Evolutionary conservation across 805 yeast species (phyloP).

Genomic region (Spathaspora girioi): DNA sequence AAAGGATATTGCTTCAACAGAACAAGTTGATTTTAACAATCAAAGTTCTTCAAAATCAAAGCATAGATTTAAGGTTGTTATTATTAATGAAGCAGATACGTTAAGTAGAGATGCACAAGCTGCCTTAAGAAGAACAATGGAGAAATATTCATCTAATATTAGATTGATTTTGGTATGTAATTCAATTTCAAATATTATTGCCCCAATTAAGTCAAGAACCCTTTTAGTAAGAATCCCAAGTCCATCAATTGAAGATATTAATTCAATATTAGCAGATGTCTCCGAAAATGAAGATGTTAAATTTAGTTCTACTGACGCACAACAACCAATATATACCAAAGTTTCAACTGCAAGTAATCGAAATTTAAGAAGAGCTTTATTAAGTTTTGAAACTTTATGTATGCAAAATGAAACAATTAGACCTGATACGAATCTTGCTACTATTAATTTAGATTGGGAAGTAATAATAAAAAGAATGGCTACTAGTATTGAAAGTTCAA

Average conservation of each 20-base stretch:
- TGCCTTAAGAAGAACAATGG: slow-evolving; percentile 94
- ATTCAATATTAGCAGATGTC: slow-evolving; percentile 50
- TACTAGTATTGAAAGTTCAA: slow-evolving; percentile 51
- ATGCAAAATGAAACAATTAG: slow-evolving; percentile 59
- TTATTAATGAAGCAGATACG: slow-evolving; percentile 89
- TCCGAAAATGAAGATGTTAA: slow-evolving; percentile 52
- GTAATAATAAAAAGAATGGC: slow-evolving; percentile 70
- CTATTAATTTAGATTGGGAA: slow-evolving; percentile 86
- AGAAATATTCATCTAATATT: slow-evolving; percentile 83
- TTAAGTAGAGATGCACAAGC: slow-evolving; percentile 93
- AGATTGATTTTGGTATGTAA: slow-evolving; percentile 83
- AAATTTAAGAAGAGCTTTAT: slow-evolving; percentile 72
- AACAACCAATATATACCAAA: slow-evolving; percentile 33
- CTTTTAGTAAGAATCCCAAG: slow-evolving; percentile 83
- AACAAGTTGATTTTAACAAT: slow-evolving; percentile 79
- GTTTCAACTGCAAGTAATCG: slow-evolving; percentile 59
- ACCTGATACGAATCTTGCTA: slow-evolving; percentile 27
- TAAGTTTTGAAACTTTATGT: slow-evolving; percentile 78
- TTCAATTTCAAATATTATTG: slow-evolving; percentile 85
- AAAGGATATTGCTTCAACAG: slow-evolving; percentile 93
- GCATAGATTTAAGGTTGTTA: slow-evolving; percentile 71
- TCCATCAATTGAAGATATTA: slow-evolving; percentile 62
- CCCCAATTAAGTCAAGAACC: slow-evolving; percentile 93
- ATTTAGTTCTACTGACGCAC: slow-evolving; percentile 28
- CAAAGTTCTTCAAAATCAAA: slow-evolving; percentile 37